phyloP scores from a whole-genome alignment of 495 filamentous ascomycete genomes.

The Cryomyces minteri region DNA sequence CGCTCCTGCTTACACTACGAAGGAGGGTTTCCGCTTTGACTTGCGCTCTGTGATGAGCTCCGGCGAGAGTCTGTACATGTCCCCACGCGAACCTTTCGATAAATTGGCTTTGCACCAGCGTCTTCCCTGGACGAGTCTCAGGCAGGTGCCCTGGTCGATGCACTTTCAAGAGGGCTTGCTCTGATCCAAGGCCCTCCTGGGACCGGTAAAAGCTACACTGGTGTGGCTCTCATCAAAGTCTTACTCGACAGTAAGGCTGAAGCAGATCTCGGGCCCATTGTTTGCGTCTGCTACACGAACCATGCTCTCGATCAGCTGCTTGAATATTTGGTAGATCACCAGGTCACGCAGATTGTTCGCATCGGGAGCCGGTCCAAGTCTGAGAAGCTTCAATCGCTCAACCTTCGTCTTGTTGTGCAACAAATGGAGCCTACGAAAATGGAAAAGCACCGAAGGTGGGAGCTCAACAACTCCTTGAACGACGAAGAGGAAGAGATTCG shows the following conservation, averaged over 20 bases:
- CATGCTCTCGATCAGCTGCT: slow-evolving; percentile 63
- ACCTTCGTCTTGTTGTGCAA: slow-evolving; percentile 24
- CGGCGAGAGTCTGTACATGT: slow-evolving; percentile 15
- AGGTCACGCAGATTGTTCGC: slow-evolving; percentile 43
- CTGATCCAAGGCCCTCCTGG: slow-evolving; percentile 72
- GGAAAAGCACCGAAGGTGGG: slow-evolving; percentile 20
- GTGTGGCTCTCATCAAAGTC: slow-evolving; percentile 39
- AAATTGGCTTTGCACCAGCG: slow-evolving; percentile 19
- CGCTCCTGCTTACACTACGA: slow-evolving; percentile 34
- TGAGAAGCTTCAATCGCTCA: slow-evolving; percentile 28
- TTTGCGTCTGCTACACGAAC: slow-evolving; percentile 55
- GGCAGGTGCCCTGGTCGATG: slow-evolving; percentile 31
- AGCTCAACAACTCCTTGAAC: slow-evolving; percentile 14
- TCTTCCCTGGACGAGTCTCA: slow-evolving; percentile 42
- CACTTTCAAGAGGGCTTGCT: slow-evolving; percentile 35
- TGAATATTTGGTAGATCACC: slow-evolving; percentile 38
- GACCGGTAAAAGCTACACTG: slow-evolving; percentile 55
- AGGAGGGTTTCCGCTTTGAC: slow-evolving; percentile 32
- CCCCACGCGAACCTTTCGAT: slow-evolving; percentile 23
- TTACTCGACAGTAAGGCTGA: slow-evolving; percentile 36
- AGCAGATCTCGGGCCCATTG: slow-evolving; percentile 39
- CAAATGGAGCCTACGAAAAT: slow-evolving; percentile 18
- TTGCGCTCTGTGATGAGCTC: slow-evolving; percentile 28
- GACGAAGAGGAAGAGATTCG: slow-evolving; percentile 10
- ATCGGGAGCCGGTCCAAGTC: slow-evolving; percentile 51